Base-by-base conservation (phyloP, 306 rosid species). In the Prunus salicina region DNA sequence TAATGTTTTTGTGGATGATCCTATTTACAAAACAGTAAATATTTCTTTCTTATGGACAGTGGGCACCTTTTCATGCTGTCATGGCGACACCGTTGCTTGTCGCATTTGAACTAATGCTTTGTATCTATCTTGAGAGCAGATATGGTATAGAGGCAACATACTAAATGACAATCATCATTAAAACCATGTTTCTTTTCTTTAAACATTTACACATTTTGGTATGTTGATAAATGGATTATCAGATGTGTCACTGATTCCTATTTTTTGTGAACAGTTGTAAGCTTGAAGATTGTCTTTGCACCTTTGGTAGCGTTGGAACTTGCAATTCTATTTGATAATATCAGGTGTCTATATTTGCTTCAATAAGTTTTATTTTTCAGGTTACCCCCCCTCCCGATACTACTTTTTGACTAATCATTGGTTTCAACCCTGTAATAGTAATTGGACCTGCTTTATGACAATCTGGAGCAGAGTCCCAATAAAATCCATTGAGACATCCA, bases 11-110 rank as follows among this genome's bases (percentile, higher is more conserved):
- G 14, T 24, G 15, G 67, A 19, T 1, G 20, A 74, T 27, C 14
- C 8, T 3, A 32, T 43, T 24, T 22, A 63, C 74, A 76, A 66
- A 76, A 62, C 69, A 57, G 24, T 73, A 69, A 69, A 51, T 13
- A 19, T 78, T 69, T 74, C 70, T 65, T 85, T 81, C 53, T 79
- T 53, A 64, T 81, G 60, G 68, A 70, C 93, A 94, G 98, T 94
- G 98, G 98, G 97, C 98, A 65, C 98, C 98, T n/a, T 89, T 81
- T 84, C 98, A 94, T 80, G 88, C 97, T 30, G 64, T 94, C 78
- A 51, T 92, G 81, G 96, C 91, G 6, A 85, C 88, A 20, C 97
- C 97, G 7, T 84, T 94, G 74, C 96, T 94, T 75, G 91, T 94
- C 75, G 96, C 96, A 58, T 94, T 94, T 81, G 98, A 94, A 84